A percentile compares a stretch with the other conserved stretches of the same genome.
These are phyloP conservation scores for Teunomyces stri DNA, from an alignment of 805 yeast species.

Conservation along the genomic window DNA sequence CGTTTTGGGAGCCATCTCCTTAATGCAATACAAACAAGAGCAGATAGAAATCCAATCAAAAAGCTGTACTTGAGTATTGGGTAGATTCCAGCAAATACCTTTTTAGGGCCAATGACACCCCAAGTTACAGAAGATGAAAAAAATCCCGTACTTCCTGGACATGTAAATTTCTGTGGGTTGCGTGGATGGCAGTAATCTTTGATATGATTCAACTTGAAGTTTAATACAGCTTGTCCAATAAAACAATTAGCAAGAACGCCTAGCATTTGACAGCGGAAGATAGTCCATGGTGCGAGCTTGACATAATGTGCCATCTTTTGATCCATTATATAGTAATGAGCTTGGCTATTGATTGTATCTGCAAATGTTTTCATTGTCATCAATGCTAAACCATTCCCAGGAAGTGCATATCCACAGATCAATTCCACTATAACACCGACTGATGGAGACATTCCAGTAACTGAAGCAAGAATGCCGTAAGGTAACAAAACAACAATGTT, in stretches of 20 bases:
- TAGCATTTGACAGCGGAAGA: conserved; percentile 25
- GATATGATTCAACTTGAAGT: conserved; percentile 31
- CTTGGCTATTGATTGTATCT: conserved; percentile 27
- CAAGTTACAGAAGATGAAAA: conserved; percentile 58
- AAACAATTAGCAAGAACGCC: conserved; percentile 24
- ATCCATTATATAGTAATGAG: conserved; percentile 31
- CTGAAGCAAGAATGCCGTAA: conserved; percentile 14
- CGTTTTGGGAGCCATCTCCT: conserved; percentile 13
- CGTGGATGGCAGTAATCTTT: conserved; percentile 36
- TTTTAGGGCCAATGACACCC: conserved; percentile 58
- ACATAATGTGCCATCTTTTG: conserved; percentile 32
- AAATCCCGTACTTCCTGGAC: conserved; percentile 30
- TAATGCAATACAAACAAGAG: conserved; percentile 17
- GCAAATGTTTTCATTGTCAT: conserved; percentile 23
- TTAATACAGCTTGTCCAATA: conserved; percentile 26
- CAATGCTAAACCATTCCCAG: conserved; percentile 24
- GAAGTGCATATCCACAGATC: conserved; percentile 24
- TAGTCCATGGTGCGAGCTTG: conserved; percentile 20
- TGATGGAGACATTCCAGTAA: conserved; percentile 12
- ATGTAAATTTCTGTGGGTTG: conserved; percentile 46
- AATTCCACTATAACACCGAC: conserved; percentile 19
- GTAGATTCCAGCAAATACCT: conserved; percentile 27
- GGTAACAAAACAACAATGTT: conserved; percentile 23
- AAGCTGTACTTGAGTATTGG: conserved; percentile 31
- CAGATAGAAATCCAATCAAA: conserved; percentile 29